phyloP scores from a whole-genome alignment of 179 eudicot species.

The Kewa caespitosa region DNA sequence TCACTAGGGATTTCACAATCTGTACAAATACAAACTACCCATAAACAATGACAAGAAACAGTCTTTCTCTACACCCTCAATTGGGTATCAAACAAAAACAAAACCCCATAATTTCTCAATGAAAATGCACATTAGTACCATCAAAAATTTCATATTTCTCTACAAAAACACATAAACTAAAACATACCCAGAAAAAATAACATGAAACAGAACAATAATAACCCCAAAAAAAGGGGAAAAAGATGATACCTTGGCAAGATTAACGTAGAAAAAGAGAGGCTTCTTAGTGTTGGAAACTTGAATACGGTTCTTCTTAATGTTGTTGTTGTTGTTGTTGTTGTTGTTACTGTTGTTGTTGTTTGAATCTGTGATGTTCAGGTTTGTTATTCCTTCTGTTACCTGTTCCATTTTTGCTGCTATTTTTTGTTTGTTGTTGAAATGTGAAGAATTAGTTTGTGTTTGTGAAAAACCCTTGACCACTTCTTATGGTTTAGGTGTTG shows the following conservation, averaged over 20 bases:
- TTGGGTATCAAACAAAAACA: neutral
- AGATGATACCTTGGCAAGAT: conserved; percentile 66
- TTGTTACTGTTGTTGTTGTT: conserved; percentile 30
- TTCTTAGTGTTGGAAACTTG: conserved; percentile 89
- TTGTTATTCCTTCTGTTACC: conserved; percentile 51
- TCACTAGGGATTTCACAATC: too few species aligned
- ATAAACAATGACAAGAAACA: too few species aligned
- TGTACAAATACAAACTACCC: too few species aligned
- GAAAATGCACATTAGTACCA: neutral
- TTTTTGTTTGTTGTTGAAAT: conserved; percentile 8
- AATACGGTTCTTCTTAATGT: conserved; percentile 64
- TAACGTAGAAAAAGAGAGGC: conserved; percentile 55
- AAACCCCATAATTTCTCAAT: too few species aligned
- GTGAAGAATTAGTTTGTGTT: neutral
- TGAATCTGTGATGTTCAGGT: conserved; percentile 49
- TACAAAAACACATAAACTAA: neutral
- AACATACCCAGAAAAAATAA: neutral
- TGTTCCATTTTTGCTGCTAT: conserved; percentile 51
- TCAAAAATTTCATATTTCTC: too few species aligned
- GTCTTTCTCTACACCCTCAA: too few species aligned
- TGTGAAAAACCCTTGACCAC: conserved; percentile 40
- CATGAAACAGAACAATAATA: neutral
- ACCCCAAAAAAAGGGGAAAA: neutral
- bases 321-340: conserved; percentile 21
- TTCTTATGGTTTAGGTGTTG: conserved; percentile 2